These are phyloP conservation scores for Limnanthes douglasii DNA, from an alignment of 345 rosid genomes.

Conservation along the genomic window DNA sequence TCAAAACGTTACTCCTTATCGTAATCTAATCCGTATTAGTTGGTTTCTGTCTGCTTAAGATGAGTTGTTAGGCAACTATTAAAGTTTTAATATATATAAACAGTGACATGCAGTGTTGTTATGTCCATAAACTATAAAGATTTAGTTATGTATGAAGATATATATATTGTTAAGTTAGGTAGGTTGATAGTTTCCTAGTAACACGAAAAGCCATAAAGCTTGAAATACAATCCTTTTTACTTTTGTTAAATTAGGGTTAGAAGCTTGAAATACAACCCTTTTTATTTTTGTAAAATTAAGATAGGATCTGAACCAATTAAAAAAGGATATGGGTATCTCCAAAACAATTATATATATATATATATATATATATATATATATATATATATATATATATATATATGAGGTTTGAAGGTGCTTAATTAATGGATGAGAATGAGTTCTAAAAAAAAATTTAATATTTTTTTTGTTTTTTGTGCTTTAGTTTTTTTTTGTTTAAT, in stretches of 20 bases:
- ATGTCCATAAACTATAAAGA: too few relatives aligned
- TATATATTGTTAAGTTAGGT: too few relatives aligned
- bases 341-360: constrained; percentile 1
- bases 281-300: not conserved
- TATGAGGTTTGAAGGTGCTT: not conserved
- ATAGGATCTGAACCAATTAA: too few relatives aligned
- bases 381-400: not conserved
- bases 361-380: not conserved
- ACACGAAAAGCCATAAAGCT: not conserved
- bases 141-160: not conserved
- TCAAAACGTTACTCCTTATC: too few relatives aligned
- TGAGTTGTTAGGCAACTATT: too few relatives aligned
- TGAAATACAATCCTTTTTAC: not conserved
- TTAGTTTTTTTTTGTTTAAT: constrained; percentile 8
- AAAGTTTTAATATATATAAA: too few relatives aligned
- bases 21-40: too few relatives aligned
- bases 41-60: too few relatives aligned
- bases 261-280: not conserved
- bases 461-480: constrained; percentile 1
- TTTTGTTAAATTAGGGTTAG: not conserved
- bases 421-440: constrained; percentile 1
- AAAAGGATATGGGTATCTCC: not conserved
- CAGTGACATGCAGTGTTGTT: too few relatives aligned
- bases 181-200: too few relatives aligned
- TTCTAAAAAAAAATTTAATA: not conserved